Evolutionary conservation across 1,139 yeast genomes (phyloP), one percentile per base, ranked within the genome.

Genomic region (Geotrichum restrictum): DNA sequence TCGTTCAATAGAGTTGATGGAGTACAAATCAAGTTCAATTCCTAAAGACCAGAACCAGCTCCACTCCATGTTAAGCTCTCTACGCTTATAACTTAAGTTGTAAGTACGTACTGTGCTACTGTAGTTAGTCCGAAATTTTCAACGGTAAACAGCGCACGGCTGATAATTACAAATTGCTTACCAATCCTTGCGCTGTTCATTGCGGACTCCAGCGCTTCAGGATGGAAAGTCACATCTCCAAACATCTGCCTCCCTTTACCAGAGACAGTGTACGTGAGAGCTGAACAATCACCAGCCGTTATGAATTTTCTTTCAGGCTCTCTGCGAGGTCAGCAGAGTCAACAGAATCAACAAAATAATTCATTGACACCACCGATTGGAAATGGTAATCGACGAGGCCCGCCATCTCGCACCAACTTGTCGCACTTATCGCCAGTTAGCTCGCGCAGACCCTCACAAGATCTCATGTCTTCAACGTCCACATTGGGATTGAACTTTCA

Each of bases 221-320:
- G 18, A 33, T 11, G 14, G n/a, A 33, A n/a, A 4, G n/a, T 33
- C 37, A 33, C 37, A 13, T 33, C 6, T 33, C 18, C 37, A 33
- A 33, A 13, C 18, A 13, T 13, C 39, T 36, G 21, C 13, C 39
- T 16, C 10, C 21, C 19, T 19, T 21, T n/a, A 33, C n/a, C 6
- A 33, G 37, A 33, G 18, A 13, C 37, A 33, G 4, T 13, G 37
- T 33, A 6, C 5, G 18, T 14, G 18, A n/a, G 18, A 33, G 18
- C 18, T 14, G 18, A n/a, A 11, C 37, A 13, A 33, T 33, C 18
- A 33, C 5, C n/a, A 14, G 18, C 13, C 2, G 40, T 22, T 10
- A 39, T 39, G 42, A 39, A 39, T 39, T 39, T 39, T 22, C 31
- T 39, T 10, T 16, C 42, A 39, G 42, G 42, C 31, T 21, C 42